Base-by-base conservation (phyloP, 257 asterid genomes). In the Misopates orontium region DNA sequence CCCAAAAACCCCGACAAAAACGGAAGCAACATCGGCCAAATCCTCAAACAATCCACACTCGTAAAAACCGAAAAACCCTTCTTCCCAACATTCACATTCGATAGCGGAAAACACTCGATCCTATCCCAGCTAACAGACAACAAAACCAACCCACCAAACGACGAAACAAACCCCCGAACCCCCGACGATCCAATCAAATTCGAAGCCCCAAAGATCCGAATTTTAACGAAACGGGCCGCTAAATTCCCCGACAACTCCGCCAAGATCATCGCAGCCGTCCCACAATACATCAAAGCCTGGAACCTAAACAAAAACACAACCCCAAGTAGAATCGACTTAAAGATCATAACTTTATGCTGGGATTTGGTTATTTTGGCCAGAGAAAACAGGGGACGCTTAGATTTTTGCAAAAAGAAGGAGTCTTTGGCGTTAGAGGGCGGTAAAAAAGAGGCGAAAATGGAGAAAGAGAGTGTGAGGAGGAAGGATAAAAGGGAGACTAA, bases 81-180 rank as follows among this genome's bases (percentile, higher is more conserved):
- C 0, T 60, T 73, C 63, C 71, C 45, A n/a, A 85, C 68, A 73
- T 87, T 89, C 23, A 85, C 80, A 62, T 83, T 79, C 28, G 97
- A 85, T 4, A 84, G 68, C 57, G 99, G 99, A 50, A 90, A 93
- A 61, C 99, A 93, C 51, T 88, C 97, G 20, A 90, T 71, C 71
- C 93, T 83, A 77, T 93, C 99, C 99, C 99, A 90, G 72, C 97
- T 86, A 62, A 93, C 25, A 71, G 96, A 93, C 56, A 93, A 73
- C 73, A 90, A 73, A 48, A 83, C 19, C 70, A 93, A 56, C 41
- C 94, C 99, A 41, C 70, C 47, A 73, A 86, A 64, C 61, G 86
- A 78, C 6, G 85, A 79, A 59, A 86, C 56, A 77, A 85, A 85
- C 65, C 99, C 97, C 73, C 87, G 84, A 72, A 83, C 56, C 79